A percentile compares a stretch with the other conserved stretches of the same genome.
phyloP scores from a whole-genome alignment of 140 eudicot species.

The Erigeron philadelphicus region DNA sequence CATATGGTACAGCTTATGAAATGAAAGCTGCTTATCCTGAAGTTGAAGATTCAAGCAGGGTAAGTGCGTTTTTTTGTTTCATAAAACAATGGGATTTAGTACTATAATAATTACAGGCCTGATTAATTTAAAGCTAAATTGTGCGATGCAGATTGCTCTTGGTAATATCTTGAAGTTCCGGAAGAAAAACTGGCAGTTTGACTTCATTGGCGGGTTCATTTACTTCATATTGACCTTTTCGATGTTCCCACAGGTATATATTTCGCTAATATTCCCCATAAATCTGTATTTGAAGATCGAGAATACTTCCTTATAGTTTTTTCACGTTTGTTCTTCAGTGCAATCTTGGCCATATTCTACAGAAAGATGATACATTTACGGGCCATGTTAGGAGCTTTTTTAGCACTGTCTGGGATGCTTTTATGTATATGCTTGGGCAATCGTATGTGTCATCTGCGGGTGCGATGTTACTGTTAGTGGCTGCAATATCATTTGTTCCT shows the following conservation, averaged over 20 bases:
- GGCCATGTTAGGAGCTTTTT: constrained; percentile 79
- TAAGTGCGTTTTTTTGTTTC: constrained; percentile 14
- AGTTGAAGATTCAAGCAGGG: constrained; percentile 93
- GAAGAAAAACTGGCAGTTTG: constrained; percentile 99
- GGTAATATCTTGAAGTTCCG: constrained; percentile 93
- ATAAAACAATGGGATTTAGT: neutral
- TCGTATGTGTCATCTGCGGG: constrained; percentile 79
- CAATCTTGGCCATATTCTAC: constrained; percentile 79
- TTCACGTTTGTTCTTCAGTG: constrained; percentile 40
- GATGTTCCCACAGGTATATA: constrained; percentile 87
- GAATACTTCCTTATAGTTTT: neutral
- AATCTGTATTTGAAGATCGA: neutral
- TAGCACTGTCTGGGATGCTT: constrained; percentile 70
- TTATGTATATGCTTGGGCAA: constrained; percentile 66
- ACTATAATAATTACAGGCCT: neutral
- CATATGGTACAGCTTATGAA: constrained; percentile 61
- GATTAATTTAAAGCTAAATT: neutral
- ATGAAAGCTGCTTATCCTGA: constrained; percentile 88
- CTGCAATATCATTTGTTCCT: constrained; percentile 76
- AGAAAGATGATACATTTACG: constrained; percentile 65
- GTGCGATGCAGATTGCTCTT: constrained; percentile 68
- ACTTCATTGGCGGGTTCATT: constrained; percentile 87
- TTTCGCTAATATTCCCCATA: neutral
- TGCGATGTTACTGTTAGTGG: constrained; percentile 53
- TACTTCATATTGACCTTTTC: constrained; percentile 84